These are phyloP conservation scores for Phalaenopsis aphrodite DNA, from an alignment of 106 monocot genomes.

Conservation along the genomic window DNA sequence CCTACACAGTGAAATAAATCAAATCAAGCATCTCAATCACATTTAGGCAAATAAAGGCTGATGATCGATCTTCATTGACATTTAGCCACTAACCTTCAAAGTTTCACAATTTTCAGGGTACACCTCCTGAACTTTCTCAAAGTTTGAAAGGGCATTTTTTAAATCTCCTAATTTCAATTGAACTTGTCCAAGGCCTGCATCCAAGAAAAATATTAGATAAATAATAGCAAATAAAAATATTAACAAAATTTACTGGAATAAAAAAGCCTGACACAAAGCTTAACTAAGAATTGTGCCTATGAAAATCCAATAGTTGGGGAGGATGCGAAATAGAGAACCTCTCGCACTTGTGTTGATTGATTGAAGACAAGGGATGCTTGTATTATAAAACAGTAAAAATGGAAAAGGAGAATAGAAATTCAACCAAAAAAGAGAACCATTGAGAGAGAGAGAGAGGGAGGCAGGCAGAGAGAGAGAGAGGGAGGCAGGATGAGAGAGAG, in stretches of 20 bases:
- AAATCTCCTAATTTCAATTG: constrained; percentile 86
- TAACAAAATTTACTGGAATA: background rate
- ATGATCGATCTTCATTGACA: background rate
- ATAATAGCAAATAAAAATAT: background rate
- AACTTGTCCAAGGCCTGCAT: constrained; percentile 79
- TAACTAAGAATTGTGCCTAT: background rate
- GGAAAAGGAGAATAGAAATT: too few relatives aligned
- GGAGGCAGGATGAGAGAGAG: too few relatives aligned
- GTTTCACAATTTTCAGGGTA: constrained; percentile 90
- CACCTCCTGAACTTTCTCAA: constrained; percentile 87
- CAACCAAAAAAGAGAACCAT: too few relatives aligned
- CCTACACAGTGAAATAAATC: constrained; percentile 31
- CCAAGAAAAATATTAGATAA: background rate
- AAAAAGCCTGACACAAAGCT: background rate
- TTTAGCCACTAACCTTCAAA: constrained; percentile 53
- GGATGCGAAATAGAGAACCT: background rate
- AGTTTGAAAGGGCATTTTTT: constrained; percentile 70
- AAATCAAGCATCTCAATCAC: background rate
- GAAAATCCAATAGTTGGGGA: background rate
- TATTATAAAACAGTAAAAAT: too few relatives aligned
- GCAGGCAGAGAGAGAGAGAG: too few relatives aligned
- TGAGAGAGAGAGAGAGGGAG: too few relatives aligned
- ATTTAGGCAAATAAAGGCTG: background rate
- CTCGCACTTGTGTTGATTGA: background rate
- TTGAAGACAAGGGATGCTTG: too few relatives aligned